Evolutionary conservation across 2,329 filamentous ascomycete genomes (phyloP).

Genomic region (Aspergillus brunneoviolaceus): DNA sequence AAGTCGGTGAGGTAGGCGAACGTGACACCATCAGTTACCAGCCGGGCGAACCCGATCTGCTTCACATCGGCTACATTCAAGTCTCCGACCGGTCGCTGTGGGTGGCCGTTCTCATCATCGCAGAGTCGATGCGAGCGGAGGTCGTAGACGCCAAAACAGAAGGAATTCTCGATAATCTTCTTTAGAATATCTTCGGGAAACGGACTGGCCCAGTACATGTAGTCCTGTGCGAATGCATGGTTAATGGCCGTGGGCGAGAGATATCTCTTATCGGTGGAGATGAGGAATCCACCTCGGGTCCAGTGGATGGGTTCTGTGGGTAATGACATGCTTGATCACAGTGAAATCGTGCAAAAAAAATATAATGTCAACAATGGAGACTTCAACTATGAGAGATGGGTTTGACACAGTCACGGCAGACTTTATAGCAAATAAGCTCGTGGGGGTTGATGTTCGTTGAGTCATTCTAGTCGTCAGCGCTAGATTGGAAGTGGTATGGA

Average conservation of each 20-base stretch:
- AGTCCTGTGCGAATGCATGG: conserved; percentile 55
- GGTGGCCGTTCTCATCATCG: not conserved
- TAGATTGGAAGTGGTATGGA: not conserved
- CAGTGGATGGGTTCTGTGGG: not conserved
- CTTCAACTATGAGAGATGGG: too few species aligned
- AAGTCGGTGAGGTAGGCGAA: conserved; percentile 71
- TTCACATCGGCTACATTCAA: conserved; percentile 21
- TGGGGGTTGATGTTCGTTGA: not conserved
- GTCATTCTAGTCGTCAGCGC: not conserved
- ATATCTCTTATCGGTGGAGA: conserved; percentile 58
- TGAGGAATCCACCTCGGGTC: not conserved
- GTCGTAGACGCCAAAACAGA: conserved; percentile 60
- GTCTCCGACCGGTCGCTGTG: conserved; percentile 9
- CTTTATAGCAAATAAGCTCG: too few species aligned
- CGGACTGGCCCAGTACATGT: conserved; percentile 61
- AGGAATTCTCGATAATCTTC: conserved; percentile 57
- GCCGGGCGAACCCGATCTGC: conserved; percentile 59
- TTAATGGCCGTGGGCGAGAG: conserved; percentile 58
- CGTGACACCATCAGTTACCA: conserved; percentile 69
- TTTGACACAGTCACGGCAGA: too few species aligned
- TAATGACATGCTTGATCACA: not conserved
- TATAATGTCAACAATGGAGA: too few species aligned
- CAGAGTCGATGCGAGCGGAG: not conserved
- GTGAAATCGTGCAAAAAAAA: too few species aligned
- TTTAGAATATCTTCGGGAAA: conserved; percentile 51